Evolutionary conservation across 2,329 filamentous ascomycete genomes (phyloP).

Genomic region (Juglanconis sp.): DNA sequence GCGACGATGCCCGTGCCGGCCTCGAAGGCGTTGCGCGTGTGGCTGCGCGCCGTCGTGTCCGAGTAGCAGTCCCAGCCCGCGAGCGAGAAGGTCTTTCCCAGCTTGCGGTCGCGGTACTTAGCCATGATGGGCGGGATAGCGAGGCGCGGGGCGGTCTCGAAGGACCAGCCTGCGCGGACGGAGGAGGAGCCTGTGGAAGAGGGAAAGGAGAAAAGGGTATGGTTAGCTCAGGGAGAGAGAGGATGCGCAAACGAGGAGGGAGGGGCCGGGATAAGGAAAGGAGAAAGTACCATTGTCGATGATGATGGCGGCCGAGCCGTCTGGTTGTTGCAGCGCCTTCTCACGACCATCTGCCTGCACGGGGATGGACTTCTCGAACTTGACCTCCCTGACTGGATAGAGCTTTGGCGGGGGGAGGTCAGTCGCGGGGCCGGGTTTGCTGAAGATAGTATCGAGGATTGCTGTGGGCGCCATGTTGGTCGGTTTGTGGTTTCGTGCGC

Average conservation of each 20-base stretch:
- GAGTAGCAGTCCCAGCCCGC: constrained; percentile 90
- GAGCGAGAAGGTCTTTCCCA: constrained; percentile 88
- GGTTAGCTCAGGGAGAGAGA: constrained; percentile 12
- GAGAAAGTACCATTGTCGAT: constrained; percentile 83
- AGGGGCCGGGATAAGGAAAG: neutral
- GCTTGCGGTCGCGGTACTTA: constrained; percentile 90
- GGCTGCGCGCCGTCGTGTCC: constrained; percentile 86
- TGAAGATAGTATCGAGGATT: constrained; percentile 38
- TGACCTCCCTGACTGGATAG: constrained; percentile 59
- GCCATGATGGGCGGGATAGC: constrained; percentile 86
- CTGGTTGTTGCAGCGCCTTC: constrained; percentile 56
- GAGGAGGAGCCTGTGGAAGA: constrained; percentile 69
- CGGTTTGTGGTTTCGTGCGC: neutral
- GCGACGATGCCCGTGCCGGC: constrained; percentile 85
- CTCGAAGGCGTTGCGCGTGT: constrained; percentile 89
- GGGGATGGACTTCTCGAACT: constrained; percentile 54
- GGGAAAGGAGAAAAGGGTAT: constrained; percentile 20
- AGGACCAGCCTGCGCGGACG: constrained; percentile 93
- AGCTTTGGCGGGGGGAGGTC: constrained; percentile 52
- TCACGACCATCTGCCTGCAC: constrained; percentile 66
- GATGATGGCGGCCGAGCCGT: constrained; percentile 73
- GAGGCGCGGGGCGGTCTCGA: constrained; percentile 78
- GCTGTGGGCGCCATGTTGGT: constrained; percentile 35
- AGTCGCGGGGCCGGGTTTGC: constrained; percentile 39
- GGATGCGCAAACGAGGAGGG: neutral